Evolutionary conservation across 257 asterid species (phyloP).

Genomic region (Plantago elongata): DNA sequence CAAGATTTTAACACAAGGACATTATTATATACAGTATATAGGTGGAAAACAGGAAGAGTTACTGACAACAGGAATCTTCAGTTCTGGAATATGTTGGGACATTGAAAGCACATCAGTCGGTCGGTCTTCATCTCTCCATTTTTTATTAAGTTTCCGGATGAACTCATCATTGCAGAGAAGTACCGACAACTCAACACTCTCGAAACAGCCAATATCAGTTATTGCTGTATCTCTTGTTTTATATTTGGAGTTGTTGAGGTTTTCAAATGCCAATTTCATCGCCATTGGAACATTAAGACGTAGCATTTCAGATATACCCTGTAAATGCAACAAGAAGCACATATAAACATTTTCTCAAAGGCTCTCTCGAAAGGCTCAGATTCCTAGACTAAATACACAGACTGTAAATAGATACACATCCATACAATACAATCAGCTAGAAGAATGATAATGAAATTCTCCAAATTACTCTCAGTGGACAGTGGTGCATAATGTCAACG

Average conservation of each 20-base stretch:
- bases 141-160: constrained; percentile 77
- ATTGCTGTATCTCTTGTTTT: constrained; percentile 66
- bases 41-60: constrained; percentile 18
- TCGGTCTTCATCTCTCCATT: constrained; percentile 92
- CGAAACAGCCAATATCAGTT: constrained; percentile 64
- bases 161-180: constrained; percentile 89
- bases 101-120: constrained; percentile 96
- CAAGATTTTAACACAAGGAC: constrained; percentile 23
- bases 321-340: constrained; percentile 22
- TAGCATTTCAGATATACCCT: constrained; percentile 86
- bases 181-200: constrained; percentile 78
- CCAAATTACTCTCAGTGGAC: too few relatives aligned
- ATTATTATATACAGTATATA: neutral
- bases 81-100: constrained; percentile 94
- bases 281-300: constrained; percentile 94
- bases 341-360: neutral
- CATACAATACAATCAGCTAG: too few relatives aligned
- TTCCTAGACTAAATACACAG: too few relatives aligned
- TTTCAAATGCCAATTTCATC: constrained; percentile 76
- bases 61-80: constrained; percentile 80
- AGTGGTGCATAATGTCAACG: too few relatives aligned
- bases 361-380: too few relatives aligned
- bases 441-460: too few relatives aligned
- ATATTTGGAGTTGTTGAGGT: constrained; percentile 46
- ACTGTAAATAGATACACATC: too few relatives aligned